Percentiles rank a stretch among this genome's conserved stretches.
These are phyloP conservation scores for Telfairia occidentalis DNA, from an alignment of 331 rosid species.

Conservation along the genomic window DNA sequence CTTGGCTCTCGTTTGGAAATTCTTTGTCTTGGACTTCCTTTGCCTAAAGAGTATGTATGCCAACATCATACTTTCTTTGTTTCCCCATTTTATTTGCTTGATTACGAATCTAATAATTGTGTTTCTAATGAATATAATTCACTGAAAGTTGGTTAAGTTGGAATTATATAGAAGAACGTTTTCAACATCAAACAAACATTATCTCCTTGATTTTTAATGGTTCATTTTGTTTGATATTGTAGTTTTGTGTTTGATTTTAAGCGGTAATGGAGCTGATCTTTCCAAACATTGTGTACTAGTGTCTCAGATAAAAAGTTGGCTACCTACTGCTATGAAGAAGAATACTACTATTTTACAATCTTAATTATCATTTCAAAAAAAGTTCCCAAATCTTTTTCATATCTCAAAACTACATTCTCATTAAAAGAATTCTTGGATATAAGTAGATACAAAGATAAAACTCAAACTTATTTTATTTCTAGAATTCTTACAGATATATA, in stretches of 20 bases:
- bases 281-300: slow-evolving; percentile 50
- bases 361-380: not conserved
- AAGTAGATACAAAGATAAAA: too few species aligned
- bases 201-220: not conserved
- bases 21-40: slow-evolving; percentile 28
- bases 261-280: slow-evolving; percentile 48
- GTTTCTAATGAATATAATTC: not conserved
- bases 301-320: slow-evolving; percentile 39
- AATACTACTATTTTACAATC: not conserved
- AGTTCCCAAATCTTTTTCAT: not conserved
- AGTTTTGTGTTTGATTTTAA: slow-evolving; percentile 44
- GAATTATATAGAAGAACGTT: too few species aligned
- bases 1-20: slow-evolving; percentile 27
- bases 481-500: too few species aligned
- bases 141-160: too few species aligned
- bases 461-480: too few species aligned
- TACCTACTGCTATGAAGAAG: too few species aligned
- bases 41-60: slow-evolving; percentile 43
- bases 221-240: not conserved
- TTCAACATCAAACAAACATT: not conserved
- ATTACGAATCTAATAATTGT: not conserved
- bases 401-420: too few species aligned
- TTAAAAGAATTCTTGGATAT: too few species aligned
- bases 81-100: not conserved
- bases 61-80: not conserved